Percentiles rank a stretch among this genome's conserved stretches.
Evolutionary conservation across 2,329 filamentous ascomycete genomes (phyloP).

Genomic region (Epichloe baconii): DNA sequence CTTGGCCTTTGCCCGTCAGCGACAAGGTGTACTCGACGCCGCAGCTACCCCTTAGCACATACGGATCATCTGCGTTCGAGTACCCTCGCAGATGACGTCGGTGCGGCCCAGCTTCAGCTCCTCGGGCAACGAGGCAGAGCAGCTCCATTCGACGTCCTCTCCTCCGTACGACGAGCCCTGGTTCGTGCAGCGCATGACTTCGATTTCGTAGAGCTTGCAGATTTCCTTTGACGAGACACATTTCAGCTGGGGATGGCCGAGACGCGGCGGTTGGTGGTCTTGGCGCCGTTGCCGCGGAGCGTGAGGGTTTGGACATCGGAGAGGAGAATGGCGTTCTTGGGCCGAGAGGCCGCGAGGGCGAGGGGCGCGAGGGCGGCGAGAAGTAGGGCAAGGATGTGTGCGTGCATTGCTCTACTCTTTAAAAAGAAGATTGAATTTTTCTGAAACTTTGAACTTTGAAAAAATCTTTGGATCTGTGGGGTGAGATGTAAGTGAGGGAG

Average conservation of each 20-base stretch:
- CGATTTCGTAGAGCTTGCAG: conserved; percentile 58
- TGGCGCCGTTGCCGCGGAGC: conserved; percentile 47
- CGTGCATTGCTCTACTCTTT: conserved; percentile 15
- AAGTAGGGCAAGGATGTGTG: conserved; percentile 10
- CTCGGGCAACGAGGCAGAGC: conserved; percentile 48
- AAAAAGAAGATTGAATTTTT: no score
- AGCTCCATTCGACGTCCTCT: conserved; percentile 86
- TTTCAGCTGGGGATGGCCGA: conserved; percentile 60
- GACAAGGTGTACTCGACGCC: conserved; percentile 78
- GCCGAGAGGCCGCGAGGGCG: conserved; percentile 16
- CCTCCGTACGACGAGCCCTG: conserved; percentile 64
- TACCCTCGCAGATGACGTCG: conserved; percentile 90
- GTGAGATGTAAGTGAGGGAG: no score
- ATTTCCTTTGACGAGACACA: conserved; percentile 56
- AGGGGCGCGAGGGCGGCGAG: conserved; percentile 15
- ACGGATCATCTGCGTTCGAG: conserved; percentile 58
- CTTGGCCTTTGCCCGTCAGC: conserved; percentile 64
- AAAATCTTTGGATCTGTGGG: neutral
- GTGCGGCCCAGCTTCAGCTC: conserved; percentile 65
- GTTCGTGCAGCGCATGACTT: conserved; percentile 84
- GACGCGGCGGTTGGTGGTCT: conserved; percentile 66
- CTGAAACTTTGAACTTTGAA: no score
- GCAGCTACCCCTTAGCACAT: conserved; percentile 83
- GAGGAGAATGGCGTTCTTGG: conserved; percentile 42
- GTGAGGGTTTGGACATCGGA: conserved; percentile 64